These are phyloP conservation scores for Puccinia novopanici DNA, from an alignment of 1,284 basidiomycete genomes.

Conservation along the genomic window DNA sequence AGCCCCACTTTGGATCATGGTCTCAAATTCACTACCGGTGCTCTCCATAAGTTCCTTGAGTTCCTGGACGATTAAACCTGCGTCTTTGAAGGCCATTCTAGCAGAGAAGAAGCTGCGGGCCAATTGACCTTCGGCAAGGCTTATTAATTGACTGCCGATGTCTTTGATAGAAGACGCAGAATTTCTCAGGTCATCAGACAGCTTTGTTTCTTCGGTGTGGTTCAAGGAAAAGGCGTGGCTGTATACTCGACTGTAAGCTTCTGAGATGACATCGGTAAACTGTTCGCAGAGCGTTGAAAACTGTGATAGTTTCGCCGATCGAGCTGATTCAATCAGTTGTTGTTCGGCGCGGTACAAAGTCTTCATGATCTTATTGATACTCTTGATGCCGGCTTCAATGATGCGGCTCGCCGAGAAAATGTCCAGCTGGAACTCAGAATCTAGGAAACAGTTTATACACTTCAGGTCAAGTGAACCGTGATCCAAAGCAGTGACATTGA, in stretches of 20 bases:
- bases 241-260: slow-evolving; percentile 30
- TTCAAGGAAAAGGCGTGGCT: slow-evolving; percentile 10
- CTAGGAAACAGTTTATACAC: slow-evolving; percentile 37
- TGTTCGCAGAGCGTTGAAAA: slow-evolving; percentile 22
- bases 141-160: neutral
- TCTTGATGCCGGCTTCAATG: slow-evolving; percentile 35
- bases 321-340: slow-evolving; percentile 12
- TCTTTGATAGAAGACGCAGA: neutral
- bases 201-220: neutral
- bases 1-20: neutral
- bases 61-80: neutral
- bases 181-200: neutral
- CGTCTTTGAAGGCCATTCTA: neutral
- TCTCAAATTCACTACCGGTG: slow-evolving; percentile 26
- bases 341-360: slow-evolving; percentile 33
- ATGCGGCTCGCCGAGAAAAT: slow-evolving; percentile 45
- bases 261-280: slow-evolving; percentile 30
- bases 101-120: neutral
- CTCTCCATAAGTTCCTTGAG: slow-evolving; percentile 17
- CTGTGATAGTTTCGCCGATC: slow-evolving; percentile 12
- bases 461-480: slow-evolving; percentile 27
- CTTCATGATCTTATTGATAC: neutral
- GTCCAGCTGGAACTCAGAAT: slow-evolving; percentile 32
- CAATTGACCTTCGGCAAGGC: slow-evolving; percentile 17
- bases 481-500: neutral